Conservation (phyloP, 371 early-diverging fungal species). For the Lichtheimia ramosa region DNA sequence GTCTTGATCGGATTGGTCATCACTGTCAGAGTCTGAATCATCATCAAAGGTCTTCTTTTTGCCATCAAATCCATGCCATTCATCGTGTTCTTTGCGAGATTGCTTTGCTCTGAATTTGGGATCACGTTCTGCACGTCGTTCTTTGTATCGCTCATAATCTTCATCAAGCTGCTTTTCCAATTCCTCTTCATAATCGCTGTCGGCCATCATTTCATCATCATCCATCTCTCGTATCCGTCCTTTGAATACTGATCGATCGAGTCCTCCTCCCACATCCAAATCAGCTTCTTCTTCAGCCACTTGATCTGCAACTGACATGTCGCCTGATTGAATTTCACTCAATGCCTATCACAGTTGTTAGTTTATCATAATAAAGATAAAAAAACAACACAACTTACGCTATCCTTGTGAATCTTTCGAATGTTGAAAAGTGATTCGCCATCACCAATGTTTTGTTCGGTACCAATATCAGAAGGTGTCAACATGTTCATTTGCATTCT, state of each 20-base stretch:
- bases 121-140: slow-evolving; percentile 72
- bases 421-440: slow-evolving; percentile 62
- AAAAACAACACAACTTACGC: slow-evolving; percentile 18
- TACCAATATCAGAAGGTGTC: slow-evolving; percentile 84
- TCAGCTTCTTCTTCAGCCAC: slow-evolving; percentile 40
- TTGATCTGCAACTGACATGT: slow-evolving; percentile 58
- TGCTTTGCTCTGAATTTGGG: slow-evolving; percentile 75
- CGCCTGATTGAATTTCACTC: slow-evolving; percentile 50
- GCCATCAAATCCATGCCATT: slow-evolving; percentile 69
- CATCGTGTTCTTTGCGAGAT: slow-evolving; percentile 64
- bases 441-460: slow-evolving; percentile 71
- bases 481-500: slow-evolving; percentile 93
- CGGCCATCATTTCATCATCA: slow-evolving; percentile 41
- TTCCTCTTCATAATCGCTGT: slow-evolving; percentile 47
- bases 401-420: slow-evolving; percentile 56
- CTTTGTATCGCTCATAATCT: slow-evolving; percentile 70
- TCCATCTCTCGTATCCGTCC: slow-evolving; percentile 40
- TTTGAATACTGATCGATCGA: slow-evolving; percentile 31
- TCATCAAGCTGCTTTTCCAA: slow-evolving; percentile 78
- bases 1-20: slow-evolving; percentile 42
- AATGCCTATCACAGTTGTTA: slow-evolving; percentile 22
- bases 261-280: slow-evolving; percentile 29
- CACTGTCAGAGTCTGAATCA: slow-evolving; percentile 26
- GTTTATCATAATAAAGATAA: no score
- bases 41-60: slow-evolving; percentile 50